Percentiles rank a stretch among this genome's conserved stretches.
Conservation (phyloP, 441 rosid species). For the Populus hybrid region DNA sequence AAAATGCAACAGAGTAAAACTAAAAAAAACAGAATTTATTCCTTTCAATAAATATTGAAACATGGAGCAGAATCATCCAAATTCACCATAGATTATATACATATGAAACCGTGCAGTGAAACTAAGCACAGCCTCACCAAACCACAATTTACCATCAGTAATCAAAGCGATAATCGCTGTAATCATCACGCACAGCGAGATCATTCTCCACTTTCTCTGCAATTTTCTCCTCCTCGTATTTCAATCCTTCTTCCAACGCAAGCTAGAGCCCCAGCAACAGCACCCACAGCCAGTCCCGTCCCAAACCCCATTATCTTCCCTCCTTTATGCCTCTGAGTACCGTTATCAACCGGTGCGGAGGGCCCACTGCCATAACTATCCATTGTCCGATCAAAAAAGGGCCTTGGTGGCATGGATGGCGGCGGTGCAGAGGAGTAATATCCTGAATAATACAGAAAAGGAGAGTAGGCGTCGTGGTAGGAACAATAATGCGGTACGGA, state of each 20-base stretch:
- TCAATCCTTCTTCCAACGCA: conserved; percentile 60
- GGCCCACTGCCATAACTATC: conserved; percentile 29
- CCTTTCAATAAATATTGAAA: not conserved
- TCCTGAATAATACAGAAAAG: conserved; percentile 23
- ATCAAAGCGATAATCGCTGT: conserved; percentile 8
- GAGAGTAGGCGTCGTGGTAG: conserved; percentile 24
- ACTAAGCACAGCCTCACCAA: not conserved
- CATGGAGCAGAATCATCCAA: not conserved
- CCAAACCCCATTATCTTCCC: conserved; percentile 53
- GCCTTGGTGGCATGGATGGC: conserved; percentile 32
- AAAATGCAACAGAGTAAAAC: not conserved
- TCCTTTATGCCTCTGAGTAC: conserved; percentile 21
- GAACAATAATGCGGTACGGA: conserved; percentile 17
- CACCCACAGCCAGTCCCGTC: conserved; percentile 79
- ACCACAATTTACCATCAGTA: not conserved
- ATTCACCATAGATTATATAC: not conserved
- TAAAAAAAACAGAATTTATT: not conserved
- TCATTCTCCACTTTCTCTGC: conserved; percentile 67
- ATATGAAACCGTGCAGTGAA: not conserved
- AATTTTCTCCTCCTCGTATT: conserved; percentile 58
- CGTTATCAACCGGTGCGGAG: conserved; percentile 42
- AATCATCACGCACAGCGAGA: conserved; percentile 32
- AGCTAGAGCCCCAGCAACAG: conserved; percentile 60
- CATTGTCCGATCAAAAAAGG: conserved; percentile 23
- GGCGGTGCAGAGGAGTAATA: conserved; percentile 31